Percentiles rank a stretch among this genome's conserved stretches.
phyloP scores from a whole-genome alignment of 768 basidiomycete species.

The Auricularia cornea region DNA sequence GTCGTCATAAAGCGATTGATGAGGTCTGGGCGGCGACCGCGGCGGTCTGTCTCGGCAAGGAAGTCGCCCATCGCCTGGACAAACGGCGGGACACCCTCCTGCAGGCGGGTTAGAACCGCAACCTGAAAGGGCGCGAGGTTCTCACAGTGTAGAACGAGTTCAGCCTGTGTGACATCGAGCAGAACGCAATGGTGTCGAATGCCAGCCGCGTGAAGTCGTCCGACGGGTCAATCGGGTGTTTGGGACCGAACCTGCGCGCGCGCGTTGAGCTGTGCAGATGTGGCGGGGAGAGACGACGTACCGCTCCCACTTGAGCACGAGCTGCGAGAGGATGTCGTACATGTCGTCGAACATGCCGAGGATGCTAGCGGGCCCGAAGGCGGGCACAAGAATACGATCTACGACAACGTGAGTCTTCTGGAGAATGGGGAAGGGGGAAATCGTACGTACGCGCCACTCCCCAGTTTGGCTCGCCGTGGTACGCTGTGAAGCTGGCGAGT shows the following conservation, averaged over 20 bases:
- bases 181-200: conserved; percentile 39
- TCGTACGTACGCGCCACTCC: conserved; percentile 33
- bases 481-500: conserved; percentile 16
- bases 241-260: conserved; percentile 33
- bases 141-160: conserved; percentile 39
- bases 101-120: neutral
- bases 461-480: conserved; percentile 38
- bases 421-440: neutral
- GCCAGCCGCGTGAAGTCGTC: conserved; percentile 42
- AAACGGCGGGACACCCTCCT: conserved; percentile 32
- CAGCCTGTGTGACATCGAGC: conserved; percentile 32
- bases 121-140: neutral
- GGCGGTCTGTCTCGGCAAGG: conserved; percentile 29
- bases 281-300: conserved; percentile 8
- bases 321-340: conserved; percentile 36
- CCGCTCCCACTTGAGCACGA: conserved; percentile 38
- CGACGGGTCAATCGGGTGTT: conserved; percentile 32
- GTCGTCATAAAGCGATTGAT: conserved; percentile 28
- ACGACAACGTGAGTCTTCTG: neutral
- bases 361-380: conserved; percentile 35
- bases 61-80: conserved; percentile 34
- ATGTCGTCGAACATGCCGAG: conserved; percentile 41
- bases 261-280: no score
- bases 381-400: conserved; percentile 32
- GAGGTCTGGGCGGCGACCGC: conserved; percentile 28